Percentiles rank a stretch among this genome's conserved stretches.
These are phyloP conservation scores for Chaetomiaceae sp. DNA, from an alignment of 2,329 filamentous ascomycete genomes.

Conservation along the genomic window DNA sequence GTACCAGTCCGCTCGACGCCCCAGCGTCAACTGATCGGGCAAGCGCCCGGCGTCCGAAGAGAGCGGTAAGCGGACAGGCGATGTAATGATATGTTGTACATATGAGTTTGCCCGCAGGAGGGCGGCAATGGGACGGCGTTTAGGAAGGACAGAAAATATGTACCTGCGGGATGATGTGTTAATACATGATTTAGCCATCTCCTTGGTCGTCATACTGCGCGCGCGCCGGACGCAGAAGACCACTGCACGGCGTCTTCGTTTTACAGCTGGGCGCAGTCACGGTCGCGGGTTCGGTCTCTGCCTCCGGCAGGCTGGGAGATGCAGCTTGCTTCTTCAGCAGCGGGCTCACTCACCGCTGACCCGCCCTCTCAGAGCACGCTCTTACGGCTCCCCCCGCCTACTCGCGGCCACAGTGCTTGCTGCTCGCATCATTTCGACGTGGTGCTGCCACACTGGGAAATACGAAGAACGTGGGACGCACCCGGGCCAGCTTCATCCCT, in stretches of 20 bases:
- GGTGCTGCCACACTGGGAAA: background rate
- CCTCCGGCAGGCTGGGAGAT: too few species aligned
- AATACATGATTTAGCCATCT: slow-evolving; percentile 7
- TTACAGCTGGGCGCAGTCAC: background rate
- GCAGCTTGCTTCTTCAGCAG: background rate
- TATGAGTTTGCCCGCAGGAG: slow-evolving; percentile 11
- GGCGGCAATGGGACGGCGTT: slow-evolving; percentile 18
- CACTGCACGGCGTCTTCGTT: too few species aligned
- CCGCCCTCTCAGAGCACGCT: too few species aligned
- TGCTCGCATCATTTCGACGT: background rate
- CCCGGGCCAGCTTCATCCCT: background rate
- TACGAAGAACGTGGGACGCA: slow-evolving; percentile 4
- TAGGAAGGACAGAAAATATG: slow-evolving; percentile 4
- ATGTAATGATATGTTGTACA: slow-evolving; percentile 20
- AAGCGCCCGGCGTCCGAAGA: background rate
- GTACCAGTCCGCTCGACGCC: slow-evolving; percentile 18
- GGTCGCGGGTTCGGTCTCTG: background rate
- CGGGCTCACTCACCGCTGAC: background rate
- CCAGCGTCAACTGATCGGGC: slow-evolving; percentile 13
- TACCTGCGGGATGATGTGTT: slow-evolving; percentile 10
- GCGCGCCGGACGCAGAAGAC: too few species aligned
- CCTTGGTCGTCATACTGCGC: background rate
- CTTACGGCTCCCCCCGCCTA: background rate
- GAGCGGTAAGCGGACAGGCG: slow-evolving; percentile 5
- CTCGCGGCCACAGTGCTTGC: background rate